Base-by-base conservation (phyloP, 2,329 filamentous ascomycete species). In the Aspergillus costaricaensis region DNA sequence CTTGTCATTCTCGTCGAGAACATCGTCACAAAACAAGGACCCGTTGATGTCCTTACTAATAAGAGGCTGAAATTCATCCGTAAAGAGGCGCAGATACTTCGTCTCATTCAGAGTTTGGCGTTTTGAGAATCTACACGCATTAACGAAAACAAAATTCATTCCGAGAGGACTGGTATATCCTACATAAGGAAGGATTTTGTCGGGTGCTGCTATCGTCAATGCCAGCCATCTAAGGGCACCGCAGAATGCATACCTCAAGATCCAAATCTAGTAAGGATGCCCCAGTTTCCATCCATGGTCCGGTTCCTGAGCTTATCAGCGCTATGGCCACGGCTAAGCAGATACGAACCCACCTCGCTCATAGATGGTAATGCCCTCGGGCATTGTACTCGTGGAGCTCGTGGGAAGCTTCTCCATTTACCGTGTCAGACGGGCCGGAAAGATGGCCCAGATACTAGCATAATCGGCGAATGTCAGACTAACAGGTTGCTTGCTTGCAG, bases 41-140 rank as follows among this genome's bases (percentile, higher is more conserved):
- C 66, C 66, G 23, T 68, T 68, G n/a, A 68, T 59, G 44, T 68
- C 66, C 14, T 49, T 57, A 15, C 39, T 38, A 30, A 66, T 50
- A 4, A 64, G 39, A 1, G 60, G 56, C 17, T 43, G 44, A 53
- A 67, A 68, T 1, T 23, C 41, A 2, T 39, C 30, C 5, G 57
- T 43, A 15, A 58, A 58, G 17, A 55, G 39, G n/a, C 17, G 23
- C 1, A 23, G 25, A 10, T 36, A 39, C 0, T 30, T 6, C 25
- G 5, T 32, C 3, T 15, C 4, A 6, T 47, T 3, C 4, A 55
- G 25, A 15, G 5, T 14, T 5, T 17, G 5, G 23, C 25, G n/a
- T 36, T 43, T 47, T 3, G 53, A 14, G 39, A 55, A 47, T 19
- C 53, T 55, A 19, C 8, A 6, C 41, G 14, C 3, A 12, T 44